Percentiles rank a stretch among this genome's conserved stretches.
These are phyloP conservation scores for Xerocomus amazonicus DNA, from an alignment of 1,284 basidiomycete genomes.

Conservation along the genomic window DNA sequence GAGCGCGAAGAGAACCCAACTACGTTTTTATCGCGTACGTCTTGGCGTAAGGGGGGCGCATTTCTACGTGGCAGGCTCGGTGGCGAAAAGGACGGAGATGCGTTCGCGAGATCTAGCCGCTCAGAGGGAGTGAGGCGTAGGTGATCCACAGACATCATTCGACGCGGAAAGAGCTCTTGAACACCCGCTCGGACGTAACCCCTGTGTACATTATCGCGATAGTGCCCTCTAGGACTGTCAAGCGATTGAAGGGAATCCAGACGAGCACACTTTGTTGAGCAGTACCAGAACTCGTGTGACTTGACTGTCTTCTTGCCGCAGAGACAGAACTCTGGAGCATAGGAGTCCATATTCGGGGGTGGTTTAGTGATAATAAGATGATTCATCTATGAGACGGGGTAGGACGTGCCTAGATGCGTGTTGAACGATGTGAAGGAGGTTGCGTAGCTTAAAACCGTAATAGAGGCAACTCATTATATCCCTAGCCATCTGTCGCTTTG, in stretches of 20 bases:
- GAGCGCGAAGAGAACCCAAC: slow-evolving; percentile 15
- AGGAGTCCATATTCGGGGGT: slow-evolving; percentile 13
- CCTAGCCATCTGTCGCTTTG: slow-evolving; percentile 4
- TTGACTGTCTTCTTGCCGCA: slow-evolving; percentile 23
- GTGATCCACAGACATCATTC: slow-evolving; percentile 11
- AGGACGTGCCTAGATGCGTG: neutral
- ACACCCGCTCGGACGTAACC: slow-evolving; percentile 12
- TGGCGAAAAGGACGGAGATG: neutral
- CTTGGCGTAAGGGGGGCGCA: neutral
- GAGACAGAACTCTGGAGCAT: slow-evolving; percentile 18
- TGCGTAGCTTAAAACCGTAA: neutral
- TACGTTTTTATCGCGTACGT: neutral
- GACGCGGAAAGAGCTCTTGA: slow-evolving; percentile 2
- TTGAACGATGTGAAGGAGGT: neutral
- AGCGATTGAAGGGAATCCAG: slow-evolving; percentile 30
- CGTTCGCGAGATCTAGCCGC: neutral
- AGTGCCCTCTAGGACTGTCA: slow-evolving; percentile 19
- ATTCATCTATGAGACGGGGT: neutral
- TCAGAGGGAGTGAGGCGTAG: neutral
- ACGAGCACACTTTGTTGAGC: slow-evolving; percentile 28
- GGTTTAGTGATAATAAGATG: slow-evolving; percentile 2
- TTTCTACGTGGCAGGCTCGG: neutral
- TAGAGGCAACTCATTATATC: slow-evolving; percentile 12
- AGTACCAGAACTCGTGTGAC: slow-evolving; percentile 30
- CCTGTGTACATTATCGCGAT: slow-evolving; percentile 19